Evolutionary conservation across 23 red algal genomes (phyloP).

Genomic region (Cyanidiococcus yangmingshanensis): DNA sequence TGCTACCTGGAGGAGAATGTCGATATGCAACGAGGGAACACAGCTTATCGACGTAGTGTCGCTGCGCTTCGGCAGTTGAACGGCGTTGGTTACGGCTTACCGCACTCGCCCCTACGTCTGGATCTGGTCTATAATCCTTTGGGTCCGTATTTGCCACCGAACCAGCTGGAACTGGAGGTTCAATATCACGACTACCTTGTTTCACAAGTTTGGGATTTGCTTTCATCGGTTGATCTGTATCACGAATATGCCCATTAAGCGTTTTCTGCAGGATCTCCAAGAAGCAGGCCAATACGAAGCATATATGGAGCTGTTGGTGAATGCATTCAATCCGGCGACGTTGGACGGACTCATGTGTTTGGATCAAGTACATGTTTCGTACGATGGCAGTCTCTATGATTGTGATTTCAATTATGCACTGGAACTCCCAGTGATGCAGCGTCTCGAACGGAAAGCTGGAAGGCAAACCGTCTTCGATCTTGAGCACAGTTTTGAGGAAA

Average conservation of each 20-base stretch:
- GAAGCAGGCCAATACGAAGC: constrained; percentile 28
- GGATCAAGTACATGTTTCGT: constrained; percentile 77
- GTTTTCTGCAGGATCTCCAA: constrained; percentile 71
- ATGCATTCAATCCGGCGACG: constrained; percentile 40
- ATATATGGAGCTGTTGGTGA: constrained; percentile 54
- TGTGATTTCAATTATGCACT: constrained; percentile 99
- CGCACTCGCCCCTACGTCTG: constrained; percentile 25
- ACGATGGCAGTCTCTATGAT: constrained; percentile 69
- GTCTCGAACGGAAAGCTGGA: not conserved
- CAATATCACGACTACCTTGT: constrained; percentile 65
- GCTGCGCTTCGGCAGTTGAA: constrained; percentile 56
- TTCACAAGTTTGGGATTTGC: constrained; percentile 53
- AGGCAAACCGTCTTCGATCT: constrained; percentile 65
- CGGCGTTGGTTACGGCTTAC: constrained; percentile 52
- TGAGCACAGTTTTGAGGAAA: constrained; percentile 28
- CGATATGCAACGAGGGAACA: constrained; percentile 63
- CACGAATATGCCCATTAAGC: constrained; percentile 93
- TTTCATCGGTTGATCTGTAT: constrained; percentile 68
- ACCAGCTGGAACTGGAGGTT: constrained; percentile 57
- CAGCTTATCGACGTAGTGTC: constrained; percentile 70
- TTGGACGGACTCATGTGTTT: constrained; percentile 71
- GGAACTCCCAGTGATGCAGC: constrained; percentile 20
- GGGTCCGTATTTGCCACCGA: constrained; percentile 53
- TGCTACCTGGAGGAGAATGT: constrained; percentile 87
- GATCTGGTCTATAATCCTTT: constrained; percentile 92